Base-by-base conservation (phyloP, 257 asterid species). In the Knoxia roxburghii region DNA sequence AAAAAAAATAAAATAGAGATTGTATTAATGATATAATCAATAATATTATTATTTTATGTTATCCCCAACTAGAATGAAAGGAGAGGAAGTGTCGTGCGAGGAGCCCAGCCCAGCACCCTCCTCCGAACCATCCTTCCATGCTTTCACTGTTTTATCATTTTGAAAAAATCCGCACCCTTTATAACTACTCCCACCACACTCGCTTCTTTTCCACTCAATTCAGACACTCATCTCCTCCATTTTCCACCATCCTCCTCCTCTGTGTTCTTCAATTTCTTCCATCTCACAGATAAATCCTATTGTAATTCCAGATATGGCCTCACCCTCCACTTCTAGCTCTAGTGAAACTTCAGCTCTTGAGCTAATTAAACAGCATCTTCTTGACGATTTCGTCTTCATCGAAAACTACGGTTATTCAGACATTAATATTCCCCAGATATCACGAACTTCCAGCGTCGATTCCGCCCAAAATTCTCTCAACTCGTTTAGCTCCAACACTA, bases 281-380 rank as follows among this genome's bases (percentile, higher is more conserved):
- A n/a, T 29, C 10, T 2, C 2, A 7, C 5, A 27, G 12, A 8
- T 2, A 21, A 33, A 18, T 29, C 10, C 21, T 15, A 10, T 11
- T 6, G 18, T 59, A 37, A 37, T 37, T 18, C 17, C 14, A 3
- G 2, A 12, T 27, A 66, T 66, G 71, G 71, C 62, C 51, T 51
- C 62, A 18, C 62, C 13, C n/a, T 18, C 45, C 32, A 15, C 0
- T 26, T 48, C n/a, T n/a, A n/a, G n/a, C n/a, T n/a, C n/a, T n/a
- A n/a, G 9, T 59, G 87, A 83, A 40, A 69, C 65, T 50, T 83
- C 88, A 26, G 76, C 97, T 33, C 86, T 93, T 13, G 95, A 93
- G 21, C 69, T 76, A 52, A 90, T 93, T 9, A 83, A 95, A 73
- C 90, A 87, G 14, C 94, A 88, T 46, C 95, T 92, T 39, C 83